Conservation (phyloP, 2,329 filamentous ascomycete genomes). For the Triangularia verruculosa region DNA sequence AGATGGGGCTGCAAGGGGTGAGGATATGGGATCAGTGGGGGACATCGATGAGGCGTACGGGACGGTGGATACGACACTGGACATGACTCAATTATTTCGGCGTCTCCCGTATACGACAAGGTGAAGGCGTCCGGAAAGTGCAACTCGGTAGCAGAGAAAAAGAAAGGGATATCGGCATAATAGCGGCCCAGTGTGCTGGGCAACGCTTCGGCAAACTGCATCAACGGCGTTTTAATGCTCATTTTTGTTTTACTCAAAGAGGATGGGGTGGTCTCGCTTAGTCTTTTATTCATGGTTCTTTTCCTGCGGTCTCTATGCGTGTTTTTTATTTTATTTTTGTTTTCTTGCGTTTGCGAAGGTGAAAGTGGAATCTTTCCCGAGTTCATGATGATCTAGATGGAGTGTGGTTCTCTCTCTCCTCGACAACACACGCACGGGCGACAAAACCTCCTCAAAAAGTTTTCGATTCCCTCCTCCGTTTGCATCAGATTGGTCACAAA, state of each 20-base stretch:
- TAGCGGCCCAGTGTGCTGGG: constrained; percentile 28
- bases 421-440: constrained; percentile 17
- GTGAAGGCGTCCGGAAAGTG: constrained; percentile 41
- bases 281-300: constrained; percentile 29
- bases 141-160: constrained; percentile 37
- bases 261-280: constrained; percentile 15
- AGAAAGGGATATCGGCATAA: constrained; percentile 30
- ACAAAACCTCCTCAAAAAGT: constrained; percentile 27
- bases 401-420: neutral
- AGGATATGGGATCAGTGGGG: constrained; percentile 65
- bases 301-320: constrained; percentile 29
- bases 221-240: constrained; percentile 29
- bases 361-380: neutral
- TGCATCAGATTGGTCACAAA: constrained; percentile 38
- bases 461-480: constrained; percentile 29
- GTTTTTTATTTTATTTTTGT: constrained; percentile 24
- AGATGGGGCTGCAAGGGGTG: constrained; percentile 62
- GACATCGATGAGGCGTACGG: constrained; percentile 68
- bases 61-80: constrained; percentile 60
- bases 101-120: constrained; percentile 46
- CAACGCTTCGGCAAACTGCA: constrained; percentile 28
- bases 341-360: constrained; percentile 5
- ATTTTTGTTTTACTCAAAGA: constrained; percentile 21
- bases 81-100: constrained; percentile 70
- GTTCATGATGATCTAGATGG: neutral